Conservation (phyloP, 208 protist genomes). For the Leishmania arabica region DNA sequence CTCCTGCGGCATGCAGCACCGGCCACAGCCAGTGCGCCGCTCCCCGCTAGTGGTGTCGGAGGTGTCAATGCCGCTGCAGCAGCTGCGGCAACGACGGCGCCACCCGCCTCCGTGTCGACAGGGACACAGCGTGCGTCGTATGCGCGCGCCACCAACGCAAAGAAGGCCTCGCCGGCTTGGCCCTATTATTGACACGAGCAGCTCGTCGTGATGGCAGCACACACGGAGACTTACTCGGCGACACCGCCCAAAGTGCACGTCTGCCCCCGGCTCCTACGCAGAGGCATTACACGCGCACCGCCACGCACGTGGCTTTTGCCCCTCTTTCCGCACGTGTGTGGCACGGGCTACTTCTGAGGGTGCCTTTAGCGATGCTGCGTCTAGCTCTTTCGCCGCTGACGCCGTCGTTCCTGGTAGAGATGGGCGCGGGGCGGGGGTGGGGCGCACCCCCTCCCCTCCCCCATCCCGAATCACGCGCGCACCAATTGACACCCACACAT, state of each 20-base stretch:
- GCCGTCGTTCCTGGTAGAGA: background rate
- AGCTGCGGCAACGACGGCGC: background rate
- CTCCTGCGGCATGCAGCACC: slow-evolving; percentile 1
- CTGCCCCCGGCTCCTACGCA: background rate
- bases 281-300: background rate
- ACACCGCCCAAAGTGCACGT: background rate
- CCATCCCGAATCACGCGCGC: background rate
- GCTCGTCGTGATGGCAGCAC: background rate
- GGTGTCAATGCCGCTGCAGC: background rate
- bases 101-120: background rate
- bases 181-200: background rate
- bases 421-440: background rate
- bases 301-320: background rate
- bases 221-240: background rate
- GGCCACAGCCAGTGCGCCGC: background rate
- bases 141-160: slow-evolving; percentile 6
- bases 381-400: background rate
- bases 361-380: background rate
- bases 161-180: background rate
- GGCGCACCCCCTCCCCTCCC: no score
- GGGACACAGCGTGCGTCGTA: slow-evolving; percentile 32
- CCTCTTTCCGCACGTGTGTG: background rate
- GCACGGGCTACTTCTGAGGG: background rate
- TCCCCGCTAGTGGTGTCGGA: background rate
- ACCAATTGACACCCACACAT: background rate